phyloP scores from a whole-genome alignment of 1,284 basidiomycete genomes.

The Puccinia coronata region DNA sequence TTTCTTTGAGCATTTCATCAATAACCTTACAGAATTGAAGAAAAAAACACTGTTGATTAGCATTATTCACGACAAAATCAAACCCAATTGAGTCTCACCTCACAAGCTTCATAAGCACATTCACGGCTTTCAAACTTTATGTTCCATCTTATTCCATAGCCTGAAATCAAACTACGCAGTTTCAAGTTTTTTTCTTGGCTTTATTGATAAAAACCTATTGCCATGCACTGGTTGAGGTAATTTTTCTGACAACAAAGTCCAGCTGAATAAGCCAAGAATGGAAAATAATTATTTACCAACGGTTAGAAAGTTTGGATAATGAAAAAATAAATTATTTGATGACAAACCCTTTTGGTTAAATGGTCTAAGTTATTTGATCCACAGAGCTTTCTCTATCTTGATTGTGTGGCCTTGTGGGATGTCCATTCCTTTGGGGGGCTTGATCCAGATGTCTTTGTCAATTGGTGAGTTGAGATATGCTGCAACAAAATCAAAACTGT shows the following conservation, averaged over 20 bases:
- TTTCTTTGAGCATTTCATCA: too few relatives aligned
- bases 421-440: not conserved
- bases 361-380: conserved; percentile 2
- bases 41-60: too few relatives aligned
- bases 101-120: too few relatives aligned
- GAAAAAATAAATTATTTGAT: not conserved
- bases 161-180: conserved; percentile 15
- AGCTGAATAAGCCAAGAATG: too few relatives aligned
- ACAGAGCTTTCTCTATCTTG: conserved; percentile 2
- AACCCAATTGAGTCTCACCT: too few relatives aligned
- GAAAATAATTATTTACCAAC: too few relatives aligned
- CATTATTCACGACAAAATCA: too few relatives aligned
- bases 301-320: too few relatives aligned
- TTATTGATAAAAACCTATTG: not conserved
- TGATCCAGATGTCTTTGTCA: not conserved
- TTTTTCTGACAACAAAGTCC: conserved; percentile 26
- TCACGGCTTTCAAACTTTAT: too few relatives aligned
- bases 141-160: conserved; percentile 33
- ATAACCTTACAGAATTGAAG: too few relatives aligned
- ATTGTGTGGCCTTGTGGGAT: not conserved
- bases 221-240: conserved; percentile 23
- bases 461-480: conserved; percentile 25
- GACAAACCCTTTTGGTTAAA: conserved; percentile 15
- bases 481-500: conserved; percentile 16
- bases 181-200: conserved; percentile 9